Conservation (phyloP, 805 yeast species). For the Dipodascopsis uninucleata region DNA sequence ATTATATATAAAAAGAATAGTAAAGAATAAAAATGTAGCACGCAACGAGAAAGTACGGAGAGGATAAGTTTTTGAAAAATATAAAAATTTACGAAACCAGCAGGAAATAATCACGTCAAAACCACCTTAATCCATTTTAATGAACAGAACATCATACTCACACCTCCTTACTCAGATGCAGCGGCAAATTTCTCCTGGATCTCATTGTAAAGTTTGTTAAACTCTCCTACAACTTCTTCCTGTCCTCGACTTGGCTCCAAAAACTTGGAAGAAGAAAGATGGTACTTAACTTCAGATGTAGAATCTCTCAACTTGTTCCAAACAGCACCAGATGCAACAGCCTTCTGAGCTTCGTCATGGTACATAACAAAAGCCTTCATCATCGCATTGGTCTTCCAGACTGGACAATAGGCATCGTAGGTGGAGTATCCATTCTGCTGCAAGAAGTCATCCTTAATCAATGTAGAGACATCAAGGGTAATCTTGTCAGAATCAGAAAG, state of each 20-base stretch:
- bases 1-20: too few species aligned
- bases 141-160: too few species aligned
- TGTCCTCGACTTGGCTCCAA: constrained; percentile 93
- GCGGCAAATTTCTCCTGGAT: constrained; percentile 92
- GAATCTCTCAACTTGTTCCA: constrained; percentile 92
- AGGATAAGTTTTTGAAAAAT: too few species aligned
- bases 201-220: constrained; percentile 65
- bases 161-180: constrained; percentile 87
- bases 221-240: constrained; percentile 68
- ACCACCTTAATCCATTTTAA: too few species aligned
- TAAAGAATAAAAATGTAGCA: too few species aligned
- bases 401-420: constrained; percentile 98
- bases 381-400: constrained; percentile 98
- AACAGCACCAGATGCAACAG: constrained; percentile 85
- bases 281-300: constrained; percentile 86
- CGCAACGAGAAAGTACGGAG: too few species aligned
- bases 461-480: constrained; percentile 84
- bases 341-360: constrained; percentile 96
- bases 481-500: constrained; percentile 95
- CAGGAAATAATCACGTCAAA: too few species aligned
- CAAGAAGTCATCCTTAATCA: constrained; percentile 95
- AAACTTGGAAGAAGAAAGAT: constrained; percentile 92
- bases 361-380: constrained; percentile 91
- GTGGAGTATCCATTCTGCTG: constrained; percentile 99
- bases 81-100: too few species aligned